Percentiles rank a stretch among this genome's conserved stretches.
Evolutionary conservation across 306 rosid genomes (phyloP).

Genomic region (Adenanthera pavonina): DNA sequence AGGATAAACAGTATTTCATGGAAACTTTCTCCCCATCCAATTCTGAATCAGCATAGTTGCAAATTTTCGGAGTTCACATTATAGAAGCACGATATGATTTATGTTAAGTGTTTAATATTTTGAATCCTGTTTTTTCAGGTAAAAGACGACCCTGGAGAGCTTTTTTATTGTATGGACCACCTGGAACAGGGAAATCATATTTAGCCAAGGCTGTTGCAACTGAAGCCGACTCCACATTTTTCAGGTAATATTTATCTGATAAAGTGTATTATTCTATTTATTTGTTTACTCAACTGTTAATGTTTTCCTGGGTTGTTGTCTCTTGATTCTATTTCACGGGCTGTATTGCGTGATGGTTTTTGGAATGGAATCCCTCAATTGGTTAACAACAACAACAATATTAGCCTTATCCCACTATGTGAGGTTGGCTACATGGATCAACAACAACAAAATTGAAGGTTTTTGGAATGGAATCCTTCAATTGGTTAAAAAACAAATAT

Average conservation of each 20-base stretch:
- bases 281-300: neutral
- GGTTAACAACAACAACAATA: no score
- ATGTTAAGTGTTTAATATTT: neutral
- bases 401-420: no score
- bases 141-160: conserved; percentile 97
- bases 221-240: conserved; percentile 98
- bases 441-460: no score
- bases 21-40: no score
- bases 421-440: no score
- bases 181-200: conserved; percentile 99
- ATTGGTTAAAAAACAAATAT: neutral
- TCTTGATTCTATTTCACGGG: neutral
- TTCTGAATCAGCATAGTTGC: neutral
- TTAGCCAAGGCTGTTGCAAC: conserved; percentile 99
- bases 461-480: neutral
- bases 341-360: neutral
- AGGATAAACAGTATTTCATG: neutral
- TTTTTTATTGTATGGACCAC: conserved; percentile 92
- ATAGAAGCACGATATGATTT: neutral
- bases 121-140: conserved; percentile 49
- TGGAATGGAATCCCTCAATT: neutral
- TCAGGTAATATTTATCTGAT: conserved; percentile 57
- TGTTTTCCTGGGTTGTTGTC: neutral
- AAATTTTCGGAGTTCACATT: neutral
- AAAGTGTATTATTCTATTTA: conserved; percentile 13